Evolutionary conservation across 805 yeast species (phyloP), one percentile per base, ranked within the genome.

Genomic region (Ogataea ramenticola): DNA sequence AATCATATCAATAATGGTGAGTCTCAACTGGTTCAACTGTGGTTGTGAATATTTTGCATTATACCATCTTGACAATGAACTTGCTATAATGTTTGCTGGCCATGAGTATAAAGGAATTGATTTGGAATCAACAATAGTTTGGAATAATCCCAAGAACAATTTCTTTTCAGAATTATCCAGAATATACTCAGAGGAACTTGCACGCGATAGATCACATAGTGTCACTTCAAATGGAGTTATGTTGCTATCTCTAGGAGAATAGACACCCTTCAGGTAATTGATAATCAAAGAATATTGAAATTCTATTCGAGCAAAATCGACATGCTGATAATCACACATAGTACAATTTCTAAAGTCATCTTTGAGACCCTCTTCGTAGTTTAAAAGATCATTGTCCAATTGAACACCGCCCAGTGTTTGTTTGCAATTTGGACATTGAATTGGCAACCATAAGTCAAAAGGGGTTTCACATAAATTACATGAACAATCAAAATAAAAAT

Each of bases 401-500:
- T 22, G 20, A 58, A 58, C 47, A 1, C 53, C 53, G 4, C 46
- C 44, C 27, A 46, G 42, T 5, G 42, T 22, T 14, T 41, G 22
- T 0, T 47, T 46, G 47, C 70, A 65, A 1, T 36, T 21, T 1
- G 40, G 41, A 43, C 68, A 65, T 12, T 41, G 43, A 22, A 58
- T 46, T 12, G 64, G 57, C 34, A 65, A 53, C 50, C 53, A 56
- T 17, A 39, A 33, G 47, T 68, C 72, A 34, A 43, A 41, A 5
- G 41, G 40, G 7, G 41, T 19, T 9, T 32, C n/a, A 44, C 72
- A 66, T 15, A 44, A 33, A 7, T 33, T 11, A 48, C 74, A 68
- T n/a, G 49, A 32, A 47, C 73, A 69, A 1, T 50, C 33, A 41
- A 69, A 68, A 43, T 54, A 64, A 44, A 57, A 68, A 37, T 63